Percentiles rank a stretch among this genome's conserved stretches.
These are phyloP conservation scores for Macrolepiota dolichaula DNA, from an alignment of 768 basidiomycete species.

Conservation along the genomic window DNA sequence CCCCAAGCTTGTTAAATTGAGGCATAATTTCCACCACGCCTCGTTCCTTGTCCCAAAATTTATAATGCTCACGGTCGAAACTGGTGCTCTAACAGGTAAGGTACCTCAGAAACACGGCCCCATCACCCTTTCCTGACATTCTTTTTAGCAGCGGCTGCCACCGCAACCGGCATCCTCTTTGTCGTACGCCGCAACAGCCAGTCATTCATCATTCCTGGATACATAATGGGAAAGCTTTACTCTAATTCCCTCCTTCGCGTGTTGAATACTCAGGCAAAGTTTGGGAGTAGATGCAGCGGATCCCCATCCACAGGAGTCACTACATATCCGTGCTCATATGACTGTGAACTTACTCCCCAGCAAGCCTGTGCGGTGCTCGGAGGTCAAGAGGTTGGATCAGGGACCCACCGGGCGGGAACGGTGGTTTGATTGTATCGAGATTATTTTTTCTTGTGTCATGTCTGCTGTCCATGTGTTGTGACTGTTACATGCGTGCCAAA, in stretches of 20 bases:
- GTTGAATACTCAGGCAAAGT: not conserved
- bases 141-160: not conserved
- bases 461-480: too few relatives aligned
- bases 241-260: slow-evolving; percentile 4
- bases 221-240: slow-evolving; percentile 1
- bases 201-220: not conserved
- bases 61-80: not conserved
- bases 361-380: not conserved
- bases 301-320: not conserved
- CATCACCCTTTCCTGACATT: not conserved
- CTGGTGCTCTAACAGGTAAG: not conserved
- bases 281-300: not conserved
- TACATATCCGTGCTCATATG: not conserved
- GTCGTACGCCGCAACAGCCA: not conserved
- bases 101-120: too few relatives aligned
- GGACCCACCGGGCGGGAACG: too few relatives aligned
- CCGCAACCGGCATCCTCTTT: not conserved
- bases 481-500: too few relatives aligned
- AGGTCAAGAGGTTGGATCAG: too few relatives aligned
- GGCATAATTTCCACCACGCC: not conserved
- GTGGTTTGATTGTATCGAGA: too few relatives aligned
- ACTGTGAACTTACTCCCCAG: not conserved
- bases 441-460: too few relatives aligned
- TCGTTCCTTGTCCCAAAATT: not conserved
- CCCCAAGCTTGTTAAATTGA: not conserved